These are phyloP conservation scores for Pythium diclinum DNA, from an alignment of 352 stramenopile species.

Conservation along the genomic window DNA sequence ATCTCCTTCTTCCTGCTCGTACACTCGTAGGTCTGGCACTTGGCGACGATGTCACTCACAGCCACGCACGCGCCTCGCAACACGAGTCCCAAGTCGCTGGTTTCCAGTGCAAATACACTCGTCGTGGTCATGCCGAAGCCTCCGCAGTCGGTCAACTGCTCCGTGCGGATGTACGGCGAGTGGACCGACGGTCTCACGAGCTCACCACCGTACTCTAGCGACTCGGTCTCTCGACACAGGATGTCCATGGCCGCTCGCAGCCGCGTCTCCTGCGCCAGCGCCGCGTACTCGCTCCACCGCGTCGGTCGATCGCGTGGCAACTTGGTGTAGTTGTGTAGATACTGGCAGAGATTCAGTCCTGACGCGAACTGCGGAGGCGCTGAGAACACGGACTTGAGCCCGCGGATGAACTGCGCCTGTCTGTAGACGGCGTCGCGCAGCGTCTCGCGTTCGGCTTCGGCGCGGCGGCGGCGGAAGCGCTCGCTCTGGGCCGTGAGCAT, in stretches of 20 bases:
- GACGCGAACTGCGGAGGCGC: neutral
- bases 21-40: conserved; percentile 30
- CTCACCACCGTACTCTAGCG: neutral
- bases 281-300: conserved; percentile 14
- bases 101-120: conserved; percentile 35
- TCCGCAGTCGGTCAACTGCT: conserved; percentile 6
- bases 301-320: conserved; percentile 7
- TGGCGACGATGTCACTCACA: conserved; percentile 24
- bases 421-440: neutral
- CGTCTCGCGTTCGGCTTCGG: neutral
- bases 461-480: neutral
- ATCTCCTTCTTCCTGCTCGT: conserved; percentile 19
- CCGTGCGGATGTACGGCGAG: neutral
- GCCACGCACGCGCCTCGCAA: conserved; percentile 26
- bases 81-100: conserved; percentile 21
- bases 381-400: neutral
- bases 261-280: conserved; percentile 8
- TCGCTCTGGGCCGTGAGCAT: conserved; percentile 6
- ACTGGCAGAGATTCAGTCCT: conserved; percentile 2
- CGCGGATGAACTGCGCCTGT: conserved; percentile 3
- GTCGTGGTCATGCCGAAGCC: conserved; percentile 31
- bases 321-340: conserved; percentile 11
- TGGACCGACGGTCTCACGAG: conserved; percentile 1
- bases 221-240: conserved; percentile 18
- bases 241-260: conserved; percentile 15